Evolutionary conservation across 441 rosid species (phyloP), one percentile per base, ranked within the genome.

Genomic region (Mallotus repandus): DNA sequence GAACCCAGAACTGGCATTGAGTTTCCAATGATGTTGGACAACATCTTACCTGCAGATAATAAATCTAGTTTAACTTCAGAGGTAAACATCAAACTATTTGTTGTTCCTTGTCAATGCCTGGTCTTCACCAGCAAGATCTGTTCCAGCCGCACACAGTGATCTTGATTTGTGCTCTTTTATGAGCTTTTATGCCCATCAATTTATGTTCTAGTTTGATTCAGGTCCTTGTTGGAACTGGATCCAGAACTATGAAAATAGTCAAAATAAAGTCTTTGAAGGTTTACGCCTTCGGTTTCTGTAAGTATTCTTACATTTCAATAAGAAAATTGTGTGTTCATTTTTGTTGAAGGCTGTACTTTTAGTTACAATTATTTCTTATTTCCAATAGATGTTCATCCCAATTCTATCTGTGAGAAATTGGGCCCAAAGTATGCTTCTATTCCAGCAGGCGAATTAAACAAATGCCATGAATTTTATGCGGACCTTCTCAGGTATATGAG

Each of bases 141-240:
- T 10, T 5, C 61, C 54, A 15, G 56, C 69, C 69, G 32, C 11
- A 14, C 64, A 32, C n/a, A 29, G 6, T 61, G 16, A 13, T 15
- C 18, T 3, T 63, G 5, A 1, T 11, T 12, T 76, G 22, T 45
- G 58, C 48, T 67, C 48, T 65, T 72, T 0, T 48, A 60, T 49
- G 29, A 41, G 53, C 45, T 53, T n/a, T 49, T 35, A 58, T 55
- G 53, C 53, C 6, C 63, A 62, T 60, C 35, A 32, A 49, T 21
- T 19, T 55, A 35, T 57, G 41, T 29, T 15, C 49, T 63, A 4
- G 41, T 12, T 72, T 62, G 3, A 35, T 73, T 56, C 89, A 92
- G 98, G 90, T 95, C 71, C 99, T 95, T 84, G 96, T 92, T 75
- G 99, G 96, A 79, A 95, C 92, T 83, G 99, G 99, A 69, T 92